Base-by-base conservation (phyloP, 495 filamentous ascomycete genomes). In the Acidomyces sp. region DNA sequence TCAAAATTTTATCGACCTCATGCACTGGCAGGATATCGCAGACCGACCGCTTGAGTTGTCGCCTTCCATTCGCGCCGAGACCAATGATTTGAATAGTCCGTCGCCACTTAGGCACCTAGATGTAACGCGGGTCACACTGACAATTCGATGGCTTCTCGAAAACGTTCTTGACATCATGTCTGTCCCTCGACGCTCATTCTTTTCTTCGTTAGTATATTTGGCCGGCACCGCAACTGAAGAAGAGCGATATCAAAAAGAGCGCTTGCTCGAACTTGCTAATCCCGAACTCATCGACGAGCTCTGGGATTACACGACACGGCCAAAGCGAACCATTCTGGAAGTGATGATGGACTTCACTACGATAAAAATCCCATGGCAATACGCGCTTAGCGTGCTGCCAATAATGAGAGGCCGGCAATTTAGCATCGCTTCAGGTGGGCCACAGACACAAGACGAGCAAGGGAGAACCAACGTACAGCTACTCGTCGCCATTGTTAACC, bases 251-350 rank as follows among this genome's bases (percentile, higher is more conserved):
- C 88, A 96, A 39, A 75, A 75, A 49, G 83, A 92, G 36, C 76
- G 88, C 7, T 71, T 99, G 0, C 50, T 71, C 2, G 88, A 96
- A 48, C 92, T 99, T 46, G 75, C 76, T 0, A 69, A 78, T 39
- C 73, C 81, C 0, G 68, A 78, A 13, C 81, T 78, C 55, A 69
- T 83, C 7, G 85, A 96, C 50, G 92, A 99, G 45, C 74, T 92
- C 13, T 94, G 80, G 63, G 92, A 99, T 56, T 99, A 96, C 57
- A 88, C 87, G 1, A 85, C 85, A 3, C 80, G 92, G 5, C 88
- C 90, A 5, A 77, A 90, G 33, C 77, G 90, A 29, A 87, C 78
- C 46, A 92, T 95, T 48, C 59, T 99, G 6, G 90, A 99, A 56
- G 77, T 93, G 1, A 66, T 99, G 18, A 74, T 85, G 31, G 90